Base-by-base conservation (phyloP, 176 grass and related monocot genomes). In the Secale cereale region DNA sequence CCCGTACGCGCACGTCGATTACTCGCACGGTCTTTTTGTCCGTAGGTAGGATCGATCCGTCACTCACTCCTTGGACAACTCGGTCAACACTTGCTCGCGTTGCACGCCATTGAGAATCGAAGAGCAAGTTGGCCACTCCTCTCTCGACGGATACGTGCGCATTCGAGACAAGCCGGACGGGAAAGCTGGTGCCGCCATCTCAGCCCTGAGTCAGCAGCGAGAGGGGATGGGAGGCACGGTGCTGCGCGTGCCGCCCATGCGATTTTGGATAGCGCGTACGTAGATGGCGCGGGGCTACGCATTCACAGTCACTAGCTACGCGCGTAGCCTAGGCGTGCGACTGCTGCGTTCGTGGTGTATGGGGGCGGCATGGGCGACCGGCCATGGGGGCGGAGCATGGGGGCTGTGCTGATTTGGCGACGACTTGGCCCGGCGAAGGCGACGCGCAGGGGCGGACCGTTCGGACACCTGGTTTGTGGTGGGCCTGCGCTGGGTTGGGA, bases 221-320 rank as follows among this genome's bases (percentile, higher is more conserved):
- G 19, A 56, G 52, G 52, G 52, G 52, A 56, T 56, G 52, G 52
- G 52, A 56, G 0, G 52, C 52, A 56, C 52, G 52, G 52, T 17
- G 7, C 19, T n/a, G 4, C 40, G 77, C 76, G 65, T 85, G 82
- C 76, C 32, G 87, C 87, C 81, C 74, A 88, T 73, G 69, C 33
- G 45, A 79, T 16, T 20, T 32, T 23, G 31, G 78, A 81, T 35
- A n/a, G 54, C 45, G n/a, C 22, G 73, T 25, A 29, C 22, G 73
- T 25, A 35, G 43, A 76, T 62, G 59, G 77, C 17, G 22, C 8
- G 4, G 4, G 81, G 11, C 65, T 52, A 28, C 30, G 60, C 6
- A 65, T 28, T 16, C 27, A 2, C 62, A 12, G 27, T 29, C 12
- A 15, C 27, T 30, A 30, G 62, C 62, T 30, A 29, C 25, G 61